phyloP scores from a whole-genome alignment of 352 stramenopile species.

The Globisporangium cederbergense region DNA sequence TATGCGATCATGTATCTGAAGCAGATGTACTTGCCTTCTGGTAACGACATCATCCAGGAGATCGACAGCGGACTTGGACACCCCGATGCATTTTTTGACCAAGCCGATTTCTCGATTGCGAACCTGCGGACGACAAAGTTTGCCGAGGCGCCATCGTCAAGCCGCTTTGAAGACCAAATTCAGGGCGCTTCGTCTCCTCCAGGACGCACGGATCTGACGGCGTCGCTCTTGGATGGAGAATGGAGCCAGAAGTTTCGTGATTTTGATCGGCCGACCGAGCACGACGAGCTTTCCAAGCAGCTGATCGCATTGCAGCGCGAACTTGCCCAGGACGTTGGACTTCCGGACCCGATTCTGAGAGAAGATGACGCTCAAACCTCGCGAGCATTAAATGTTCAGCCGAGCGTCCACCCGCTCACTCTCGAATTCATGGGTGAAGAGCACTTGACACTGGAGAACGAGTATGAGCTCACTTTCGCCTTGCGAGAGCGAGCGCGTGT shows the following conservation, averaged over 20 bases:
- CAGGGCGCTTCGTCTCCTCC: conserved; percentile 11
- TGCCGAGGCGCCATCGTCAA: conserved; percentile 20
- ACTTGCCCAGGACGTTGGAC: conserved; percentile 67
- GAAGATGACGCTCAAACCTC: conserved; percentile 73
- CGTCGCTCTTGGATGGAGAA: conserved; percentile 60
- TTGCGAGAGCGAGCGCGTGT: conserved; percentile 64
- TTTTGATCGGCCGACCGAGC: conserved; percentile 70
- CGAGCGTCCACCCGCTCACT: conserved; percentile 68
- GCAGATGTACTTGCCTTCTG: conserved; percentile 83
- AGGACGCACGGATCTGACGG: conserved; percentile 38
- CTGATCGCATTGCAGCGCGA: conserved; percentile 64
- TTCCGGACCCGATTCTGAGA: conserved; percentile 52
- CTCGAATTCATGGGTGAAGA: conserved; percentile 85
- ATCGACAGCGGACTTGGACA: conserved; percentile 73
- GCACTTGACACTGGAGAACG: conserved; percentile 65
- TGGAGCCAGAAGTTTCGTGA: conserved; percentile 82
- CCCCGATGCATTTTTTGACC: conserved; percentile 2
- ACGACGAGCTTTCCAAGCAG: conserved; percentile 80
- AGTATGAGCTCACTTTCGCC: conserved; percentile 75
- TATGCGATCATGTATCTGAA: conserved; percentile 69
- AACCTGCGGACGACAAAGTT: conserved; percentile 17
- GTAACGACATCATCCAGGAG: conserved; percentile 82
- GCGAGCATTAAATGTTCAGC: conserved; percentile 56
- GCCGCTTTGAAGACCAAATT: conserved; percentile 31
- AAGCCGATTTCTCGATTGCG: conserved; percentile 19